Evolutionary conservation across 306 rosid genomes (phyloP).

Genomic region (Fagus crenata): DNA sequence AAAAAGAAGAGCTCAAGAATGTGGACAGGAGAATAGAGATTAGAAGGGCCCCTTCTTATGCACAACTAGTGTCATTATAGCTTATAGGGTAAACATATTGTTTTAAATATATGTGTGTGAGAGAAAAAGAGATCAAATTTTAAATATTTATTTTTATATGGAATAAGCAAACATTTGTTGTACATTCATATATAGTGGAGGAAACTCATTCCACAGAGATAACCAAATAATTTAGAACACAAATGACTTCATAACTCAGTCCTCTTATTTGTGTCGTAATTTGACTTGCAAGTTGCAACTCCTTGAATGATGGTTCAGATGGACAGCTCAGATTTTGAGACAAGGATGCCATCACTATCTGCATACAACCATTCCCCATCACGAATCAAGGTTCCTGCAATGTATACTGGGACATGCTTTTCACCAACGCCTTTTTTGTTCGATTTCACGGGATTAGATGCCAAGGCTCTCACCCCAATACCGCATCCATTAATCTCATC

Average conservation of each 20-base stretch:
- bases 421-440: slow-evolving; percentile 44
- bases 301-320: slow-evolving; percentile 14
- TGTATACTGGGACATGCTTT: slow-evolving; percentile 34
- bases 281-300: not conserved
- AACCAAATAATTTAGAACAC: not conserved
- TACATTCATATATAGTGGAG: no score
- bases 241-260: not conserved
- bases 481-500: slow-evolving; percentile 51
- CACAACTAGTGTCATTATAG: no score
- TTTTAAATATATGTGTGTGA: no score
- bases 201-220: not conserved
- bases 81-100: no score
- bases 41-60: no score
- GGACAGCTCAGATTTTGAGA: slow-evolving; percentile 34
- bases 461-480: slow-evolving; percentile 55
- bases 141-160: no score
- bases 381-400: slow-evolving; percentile 44
- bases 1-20: no score
- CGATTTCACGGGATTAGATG: slow-evolving; percentile 48
- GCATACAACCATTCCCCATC: slow-evolving; percentile 61
- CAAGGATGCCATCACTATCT: slow-evolving; percentile 41
- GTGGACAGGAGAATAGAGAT: no score
- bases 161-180: no score
- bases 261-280: not conserved
- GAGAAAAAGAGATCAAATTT: no score